Conservation (phyloP, 805 yeast species). For the Metschnikowia dekortorum region DNA sequence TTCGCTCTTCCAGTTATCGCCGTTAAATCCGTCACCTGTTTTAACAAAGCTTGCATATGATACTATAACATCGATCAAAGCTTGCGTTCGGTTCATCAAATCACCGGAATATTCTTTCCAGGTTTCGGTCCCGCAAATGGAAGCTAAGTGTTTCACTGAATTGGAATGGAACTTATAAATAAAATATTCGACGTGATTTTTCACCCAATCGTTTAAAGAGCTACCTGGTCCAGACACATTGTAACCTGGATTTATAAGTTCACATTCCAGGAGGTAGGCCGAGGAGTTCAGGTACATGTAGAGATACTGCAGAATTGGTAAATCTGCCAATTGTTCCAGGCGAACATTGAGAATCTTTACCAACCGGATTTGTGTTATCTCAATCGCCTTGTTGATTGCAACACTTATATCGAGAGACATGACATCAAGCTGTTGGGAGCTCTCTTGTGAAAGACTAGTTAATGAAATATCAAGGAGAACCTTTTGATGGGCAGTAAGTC, state of each 20-base stretch:
- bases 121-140: slow-evolving; percentile 57
- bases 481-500: slow-evolving; percentile 77
- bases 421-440: slow-evolving; percentile 32
- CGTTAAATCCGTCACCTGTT: slow-evolving; percentile 21
- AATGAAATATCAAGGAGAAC: slow-evolving; percentile 65
- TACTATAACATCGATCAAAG: slow-evolving; percentile 20
- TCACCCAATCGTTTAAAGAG: slow-evolving; percentile 58
- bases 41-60: slow-evolving; percentile 24
- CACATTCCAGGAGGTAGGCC: slow-evolving; percentile 77
- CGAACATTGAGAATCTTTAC: slow-evolving; percentile 76
- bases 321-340: slow-evolving; percentile 59
- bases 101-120: slow-evolving; percentile 77
- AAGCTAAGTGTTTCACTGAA: slow-evolving; percentile 43
- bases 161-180: slow-evolving; percentile 51
- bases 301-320: slow-evolving; percentile 58
- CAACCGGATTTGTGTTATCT: slow-evolving; percentile 68
- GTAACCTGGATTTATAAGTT: slow-evolving; percentile 67
- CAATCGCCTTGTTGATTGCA: slow-evolving; percentile 64
- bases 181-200: slow-evolving; percentile 62
- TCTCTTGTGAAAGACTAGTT: slow-evolving; percentile 25
- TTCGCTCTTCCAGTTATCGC: slow-evolving; percentile 22
- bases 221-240: slow-evolving; percentile 47
- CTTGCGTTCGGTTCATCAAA: slow-evolving; percentile 26
- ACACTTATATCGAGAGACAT: slow-evolving; percentile 63
- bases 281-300: slow-evolving; percentile 62